Conservation (phyloP, 108 stramenopile genomes). For the Cyclostephanos tholiformis region DNA sequence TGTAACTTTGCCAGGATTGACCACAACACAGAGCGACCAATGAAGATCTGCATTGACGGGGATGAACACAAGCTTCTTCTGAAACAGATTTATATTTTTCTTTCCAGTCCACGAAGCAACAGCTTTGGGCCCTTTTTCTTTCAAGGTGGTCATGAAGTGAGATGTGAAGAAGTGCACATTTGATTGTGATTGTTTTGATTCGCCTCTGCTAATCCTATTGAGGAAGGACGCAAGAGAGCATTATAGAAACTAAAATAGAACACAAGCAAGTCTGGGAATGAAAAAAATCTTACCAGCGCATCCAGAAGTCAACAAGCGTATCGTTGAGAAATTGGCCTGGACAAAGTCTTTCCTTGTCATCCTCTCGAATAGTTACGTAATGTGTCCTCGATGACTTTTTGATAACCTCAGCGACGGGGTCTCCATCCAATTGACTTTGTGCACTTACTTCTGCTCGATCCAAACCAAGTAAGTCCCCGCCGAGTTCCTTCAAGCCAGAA, state of each 20-base stretch:
- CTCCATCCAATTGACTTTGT: conserved; percentile 2
- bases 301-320: conserved; percentile 88
- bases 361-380: conserved; percentile 62
- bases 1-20: conserved; percentile 80
- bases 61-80: conserved; percentile 89
- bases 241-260: not conserved
- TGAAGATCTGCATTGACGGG: conserved; percentile 93
- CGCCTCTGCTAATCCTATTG: conserved; percentile 44
- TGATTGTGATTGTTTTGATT: conserved; percentile 10
- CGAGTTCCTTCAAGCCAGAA: conserved; percentile 33
- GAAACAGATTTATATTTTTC: conserved; percentile 88
- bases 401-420: conserved; percentile 12
- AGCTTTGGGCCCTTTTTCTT: conserved; percentile 58
- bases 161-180: conserved; percentile 83
- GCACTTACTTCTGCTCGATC: conserved; percentile 1
- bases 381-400: conserved; percentile 46
- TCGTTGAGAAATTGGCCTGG: conserved; percentile 86
- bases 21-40: conserved; percentile 94
- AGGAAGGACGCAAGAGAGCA: not conserved
- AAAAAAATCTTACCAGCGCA: conserved; percentile 72
- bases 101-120: conserved; percentile 79
- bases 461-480: conserved; percentile 19
- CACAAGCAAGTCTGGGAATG: not conserved
- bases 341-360: conserved; percentile 62
- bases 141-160: conserved; percentile 84